These are phyloP conservation scores for Ustilago bromivora DNA, from an alignment of 1,284 basidiomycete species.

Conservation along the genomic window DNA sequence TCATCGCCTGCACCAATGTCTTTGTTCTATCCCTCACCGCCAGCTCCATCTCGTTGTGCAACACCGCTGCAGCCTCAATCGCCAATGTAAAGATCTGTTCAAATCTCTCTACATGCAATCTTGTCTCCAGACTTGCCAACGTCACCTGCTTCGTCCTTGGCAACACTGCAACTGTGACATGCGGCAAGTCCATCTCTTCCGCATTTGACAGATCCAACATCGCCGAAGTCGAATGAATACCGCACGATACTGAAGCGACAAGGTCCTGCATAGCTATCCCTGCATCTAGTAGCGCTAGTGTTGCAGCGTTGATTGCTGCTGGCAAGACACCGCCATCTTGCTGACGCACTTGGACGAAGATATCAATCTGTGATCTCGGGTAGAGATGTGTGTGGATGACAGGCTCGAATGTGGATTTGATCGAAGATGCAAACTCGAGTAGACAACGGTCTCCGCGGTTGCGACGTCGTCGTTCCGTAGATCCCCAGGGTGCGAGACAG, in stretches of 20 bases:
- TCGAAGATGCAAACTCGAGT: slow-evolving; percentile 84
- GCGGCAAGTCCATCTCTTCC: slow-evolving; percentile 90
- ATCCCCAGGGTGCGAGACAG: slow-evolving; percentile 77
- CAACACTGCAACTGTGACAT: slow-evolving; percentile 87
- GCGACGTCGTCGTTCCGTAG: slow-evolving; percentile 80
- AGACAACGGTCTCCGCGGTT: slow-evolving; percentile 78
- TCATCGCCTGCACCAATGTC: slow-evolving; percentile 73
- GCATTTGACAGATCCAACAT: slow-evolving; percentile 86
- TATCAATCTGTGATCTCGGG: slow-evolving; percentile 92
- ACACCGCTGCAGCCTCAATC: slow-evolving; percentile 80
- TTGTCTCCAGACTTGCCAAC: slow-evolving; percentile 90
- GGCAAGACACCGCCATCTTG: slow-evolving; percentile 92
- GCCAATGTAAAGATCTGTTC: slow-evolving; percentile 86
- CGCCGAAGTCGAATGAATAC: slow-evolving; percentile 72
- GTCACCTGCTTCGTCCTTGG: slow-evolving; percentile 84
- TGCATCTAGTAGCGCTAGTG: slow-evolving; percentile 87
- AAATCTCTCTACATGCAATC: slow-evolving; percentile 91
- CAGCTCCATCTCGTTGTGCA: slow-evolving; percentile 86
- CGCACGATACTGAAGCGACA: slow-evolving; percentile 80
- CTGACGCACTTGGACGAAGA: slow-evolving; percentile 90
- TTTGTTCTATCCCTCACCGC: slow-evolving; percentile 79
- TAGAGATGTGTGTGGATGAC: slow-evolving; percentile 90
- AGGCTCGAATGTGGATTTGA: slow-evolving; percentile 94
- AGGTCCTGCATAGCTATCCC: slow-evolving; percentile 92
- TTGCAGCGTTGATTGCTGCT: slow-evolving; percentile 92